Conservation (phyloP, 345 rosid genomes). For the Iberis pinnata region DNA sequence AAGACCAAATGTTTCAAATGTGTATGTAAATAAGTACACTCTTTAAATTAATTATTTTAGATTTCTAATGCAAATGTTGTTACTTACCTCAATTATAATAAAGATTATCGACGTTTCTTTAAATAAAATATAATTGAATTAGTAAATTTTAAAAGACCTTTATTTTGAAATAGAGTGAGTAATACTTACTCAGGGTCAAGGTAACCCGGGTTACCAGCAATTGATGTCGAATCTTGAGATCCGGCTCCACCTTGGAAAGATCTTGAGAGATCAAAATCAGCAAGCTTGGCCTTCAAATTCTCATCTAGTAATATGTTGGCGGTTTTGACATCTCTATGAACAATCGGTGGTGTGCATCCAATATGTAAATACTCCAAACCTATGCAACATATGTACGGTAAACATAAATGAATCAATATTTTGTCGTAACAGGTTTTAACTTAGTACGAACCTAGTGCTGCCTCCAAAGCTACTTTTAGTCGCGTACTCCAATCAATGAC, state of each 20-base stretch:
- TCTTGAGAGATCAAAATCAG: constrained; percentile 49
- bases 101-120: no score
- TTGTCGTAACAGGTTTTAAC: neutral
- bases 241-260: constrained; percentile 1
- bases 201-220: constrained; percentile 20
- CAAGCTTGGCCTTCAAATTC: constrained; percentile 39
- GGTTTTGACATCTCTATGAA: constrained; percentile 45
- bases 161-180: no score
- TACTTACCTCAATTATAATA: no score
- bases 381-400: neutral
- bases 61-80: no score
- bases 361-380: constrained; percentile 15
- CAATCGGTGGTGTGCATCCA: constrained; percentile 36
- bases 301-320: constrained; percentile 39
- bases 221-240: neutral
- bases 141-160: no score
- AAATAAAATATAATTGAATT: no score
- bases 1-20: no score
- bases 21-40: no score
- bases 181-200: constrained; percentile 20
- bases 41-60: no score
- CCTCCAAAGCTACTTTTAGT: constrained; percentile 36
- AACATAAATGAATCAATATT: neutral
- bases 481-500: constrained; percentile 33
- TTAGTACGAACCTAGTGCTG: constrained; percentile 40